phyloP scores from a whole-genome alignment of 352 stramenopile species.

The Phytopythium oedochilum region DNA sequence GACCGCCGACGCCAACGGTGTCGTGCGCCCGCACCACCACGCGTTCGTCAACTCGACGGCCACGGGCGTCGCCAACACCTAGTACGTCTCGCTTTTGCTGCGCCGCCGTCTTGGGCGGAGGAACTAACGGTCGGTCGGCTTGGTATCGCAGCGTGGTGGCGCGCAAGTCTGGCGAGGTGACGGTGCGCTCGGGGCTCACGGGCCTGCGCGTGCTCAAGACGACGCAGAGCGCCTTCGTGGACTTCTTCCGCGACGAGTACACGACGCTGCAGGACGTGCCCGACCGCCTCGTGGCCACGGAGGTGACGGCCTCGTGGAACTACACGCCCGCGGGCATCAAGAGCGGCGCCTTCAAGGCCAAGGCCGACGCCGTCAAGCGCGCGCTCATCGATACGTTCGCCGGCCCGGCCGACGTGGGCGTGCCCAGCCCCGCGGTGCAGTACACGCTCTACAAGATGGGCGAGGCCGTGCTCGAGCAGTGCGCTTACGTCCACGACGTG shows the following conservation, averaged over 20 bases:
- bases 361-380: slow-evolving; percentile 52
- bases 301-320: slow-evolving; percentile 71
- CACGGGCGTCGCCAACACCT: slow-evolving; percentile 44
- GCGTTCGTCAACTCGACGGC: slow-evolving; percentile 62
- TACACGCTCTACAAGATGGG: slow-evolving; percentile 87
- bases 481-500: slow-evolving; percentile 65
- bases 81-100: slow-evolving; percentile 30
- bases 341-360: slow-evolving; percentile 32
- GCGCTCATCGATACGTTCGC: slow-evolving; percentile 74
- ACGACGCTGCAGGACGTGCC: slow-evolving; percentile 73
- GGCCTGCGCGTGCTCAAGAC: slow-evolving; percentile 87
- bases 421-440: slow-evolving; percentile 77
- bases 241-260: slow-evolving; percentile 83
- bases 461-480: slow-evolving; percentile 64
- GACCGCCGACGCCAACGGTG: slow-evolving; percentile 46
- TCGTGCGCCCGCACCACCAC: slow-evolving; percentile 59
- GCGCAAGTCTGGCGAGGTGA: slow-evolving; percentile 44
- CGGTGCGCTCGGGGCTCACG: slow-evolving; percentile 50
- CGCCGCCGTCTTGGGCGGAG: not conserved
- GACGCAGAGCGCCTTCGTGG: slow-evolving; percentile 82
- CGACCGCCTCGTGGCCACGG: slow-evolving; percentile 73
- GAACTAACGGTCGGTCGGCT: not conserved
- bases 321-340: slow-evolving; percentile 40
- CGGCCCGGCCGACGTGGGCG: slow-evolving; percentile 69
- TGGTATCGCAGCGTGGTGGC: slow-evolving; percentile 33